phyloP scores from a whole-genome alignment of 106 monocot genomes.

The Triglochin maritima region DNA sequence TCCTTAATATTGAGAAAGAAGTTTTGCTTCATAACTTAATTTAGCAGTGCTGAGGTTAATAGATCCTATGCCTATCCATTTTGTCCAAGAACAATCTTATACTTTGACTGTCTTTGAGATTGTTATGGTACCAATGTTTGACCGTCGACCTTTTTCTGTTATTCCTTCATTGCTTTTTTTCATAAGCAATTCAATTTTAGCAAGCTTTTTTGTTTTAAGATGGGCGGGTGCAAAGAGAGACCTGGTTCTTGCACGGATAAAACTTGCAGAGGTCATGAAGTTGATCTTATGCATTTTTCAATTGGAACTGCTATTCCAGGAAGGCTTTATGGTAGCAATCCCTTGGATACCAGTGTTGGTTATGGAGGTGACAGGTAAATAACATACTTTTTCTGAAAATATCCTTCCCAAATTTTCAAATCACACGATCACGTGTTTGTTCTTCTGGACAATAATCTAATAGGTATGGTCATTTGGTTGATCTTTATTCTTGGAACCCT shows the following conservation, averaged over 20 bases:
- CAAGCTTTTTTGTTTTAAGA: conserved; percentile 49
- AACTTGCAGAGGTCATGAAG: conserved; percentile 85
- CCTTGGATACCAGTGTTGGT: conserved; percentile 47
- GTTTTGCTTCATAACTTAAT: no score
- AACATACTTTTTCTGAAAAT: no score
- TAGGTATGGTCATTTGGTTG: conserved; percentile 92
- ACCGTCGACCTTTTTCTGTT: no score
- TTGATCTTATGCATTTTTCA: conserved; percentile 97
- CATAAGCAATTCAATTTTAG: no score
- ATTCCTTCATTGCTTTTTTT: no score
- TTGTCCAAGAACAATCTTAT: no score
- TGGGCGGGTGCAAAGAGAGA: conserved; percentile 79
- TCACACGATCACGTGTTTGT: no score
- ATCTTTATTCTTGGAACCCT: conserved; percentile 92
- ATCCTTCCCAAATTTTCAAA: no score
- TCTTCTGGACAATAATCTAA: background rate
- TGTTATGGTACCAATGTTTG: no score
- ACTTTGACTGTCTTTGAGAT: no score
- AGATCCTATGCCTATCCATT: no score
- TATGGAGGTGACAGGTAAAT: conserved; percentile 73
- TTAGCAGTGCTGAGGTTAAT: no score
- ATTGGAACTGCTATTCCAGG: conserved; percentile 98
- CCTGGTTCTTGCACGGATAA: conserved; percentile 58
- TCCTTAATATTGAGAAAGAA: background rate
- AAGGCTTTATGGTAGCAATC: conserved; percentile 82